phyloP scores from a whole-genome alignment of 257 asterid species.

The Gardenia jasminoides region DNA sequence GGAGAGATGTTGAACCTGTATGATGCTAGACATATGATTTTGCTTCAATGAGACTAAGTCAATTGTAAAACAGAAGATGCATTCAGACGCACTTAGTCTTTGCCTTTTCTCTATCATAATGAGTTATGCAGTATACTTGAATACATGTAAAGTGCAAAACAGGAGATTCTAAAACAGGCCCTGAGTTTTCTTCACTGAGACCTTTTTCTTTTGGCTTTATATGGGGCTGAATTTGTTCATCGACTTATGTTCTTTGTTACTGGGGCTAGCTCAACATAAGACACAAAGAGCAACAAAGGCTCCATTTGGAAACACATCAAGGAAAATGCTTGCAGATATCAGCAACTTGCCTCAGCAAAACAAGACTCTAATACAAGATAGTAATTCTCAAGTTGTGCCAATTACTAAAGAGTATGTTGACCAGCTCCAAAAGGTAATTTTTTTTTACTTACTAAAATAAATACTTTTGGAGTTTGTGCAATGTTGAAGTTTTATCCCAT shows the following conservation, averaged over 20 bases:
- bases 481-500: slow-evolving; percentile 7
- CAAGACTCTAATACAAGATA: slow-evolving; percentile 26
- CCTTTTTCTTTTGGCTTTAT: not conserved
- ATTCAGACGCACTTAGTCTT: not conserved
- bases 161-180: not conserved
- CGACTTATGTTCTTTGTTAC: not conserved
- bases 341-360: slow-evolving; percentile 57
- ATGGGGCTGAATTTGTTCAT: not conserved
- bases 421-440: slow-evolving; percentile 53
- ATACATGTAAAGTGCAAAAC: not conserved
- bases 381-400: slow-evolving; percentile 31
- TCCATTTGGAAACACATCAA: slow-evolving; percentile 28
- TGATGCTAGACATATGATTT: not conserved
- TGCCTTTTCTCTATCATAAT: not conserved
- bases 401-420: slow-evolving; percentile 35
- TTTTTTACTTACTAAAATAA: slow-evolving; percentile 9
- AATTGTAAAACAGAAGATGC: not conserved
- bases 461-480: not conserved
- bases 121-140: not conserved
- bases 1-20: not conserved
- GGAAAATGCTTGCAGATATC: slow-evolving; percentile 66
- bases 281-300: slow-evolving; percentile 26
- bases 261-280: slow-evolving; percentile 9
- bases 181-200: not conserved
- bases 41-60: not conserved